Evolutionary conservation across 2,329 filamentous ascomycete genomes (phyloP), one percentile per base, ranked within the genome.

Genomic region (Phaeosphaeriaceae sp.): DNA sequence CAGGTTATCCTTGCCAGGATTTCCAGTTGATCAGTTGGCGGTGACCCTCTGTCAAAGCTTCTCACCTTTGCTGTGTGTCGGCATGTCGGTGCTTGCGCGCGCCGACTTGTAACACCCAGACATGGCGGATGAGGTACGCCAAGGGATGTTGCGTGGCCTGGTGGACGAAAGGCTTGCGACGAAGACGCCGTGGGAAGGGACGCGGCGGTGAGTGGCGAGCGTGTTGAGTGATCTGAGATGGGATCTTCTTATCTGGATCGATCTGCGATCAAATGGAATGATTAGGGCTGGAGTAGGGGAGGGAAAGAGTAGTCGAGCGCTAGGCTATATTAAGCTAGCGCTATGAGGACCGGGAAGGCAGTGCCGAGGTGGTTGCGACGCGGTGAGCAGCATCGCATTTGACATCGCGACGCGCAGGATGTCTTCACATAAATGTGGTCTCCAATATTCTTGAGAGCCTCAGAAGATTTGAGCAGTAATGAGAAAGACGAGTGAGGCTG

Each of bases 51-150:
- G 36, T 27, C 25, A 41, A 19, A 17, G 4, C 13, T 17, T 20
- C 21, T n/a, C 42, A 7, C 19, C 19, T 21, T 46, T 10, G 25
- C 25, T 27, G 25, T 22, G 9, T 20, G 11, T 63, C 60, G 60
- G 62, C 44, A 27, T 47, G 48, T 65, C 62, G 62, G 62, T 36
- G 44, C 9, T 56, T 54, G 44, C 5, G 3, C 33, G 2, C 11
- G 33, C 62, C 60, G 60, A 47, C 47, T 49, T 36, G 47, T 33
- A 51, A 51, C 48, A 10, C 2, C 22, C 15, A 36, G n/a, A 21
- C 17, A 10, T 3, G 17, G 21, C 21, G 27, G 17, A 21, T 44
- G 27, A 47, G 24, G 42, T 47, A 24, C 20, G 51, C 51, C 51
- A 53, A 53, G 51, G 3, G 19, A 36, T 11, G 42, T 44, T 53